Evolutionary conservation across 768 basidiomycete genomes (phyloP).

Genomic region (Kwoniella europaea): DNA sequence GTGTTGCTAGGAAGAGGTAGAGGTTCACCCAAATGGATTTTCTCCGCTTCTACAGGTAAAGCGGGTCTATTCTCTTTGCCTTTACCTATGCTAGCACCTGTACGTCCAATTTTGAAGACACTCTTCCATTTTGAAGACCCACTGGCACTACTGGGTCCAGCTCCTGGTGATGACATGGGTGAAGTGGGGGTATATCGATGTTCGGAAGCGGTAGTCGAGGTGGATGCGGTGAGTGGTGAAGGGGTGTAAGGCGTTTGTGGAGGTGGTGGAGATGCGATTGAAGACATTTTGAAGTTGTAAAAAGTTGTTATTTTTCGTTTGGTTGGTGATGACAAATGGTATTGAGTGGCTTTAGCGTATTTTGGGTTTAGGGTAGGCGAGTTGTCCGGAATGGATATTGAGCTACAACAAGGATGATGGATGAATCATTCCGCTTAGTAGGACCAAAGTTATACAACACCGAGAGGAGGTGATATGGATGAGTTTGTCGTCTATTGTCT

Average conservation of each 20-base stretch:
- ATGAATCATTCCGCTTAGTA: not conserved
- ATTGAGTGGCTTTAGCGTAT: slow-evolving; percentile 1
- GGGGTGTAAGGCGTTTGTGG: slow-evolving; percentile 26
- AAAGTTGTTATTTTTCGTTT: not conserved
- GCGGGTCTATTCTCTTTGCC: slow-evolving; percentile 23
- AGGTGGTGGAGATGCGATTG: slow-evolving; percentile 31
- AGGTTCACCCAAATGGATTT: slow-evolving; percentile 14
- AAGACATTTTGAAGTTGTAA: slow-evolving; percentile 23
- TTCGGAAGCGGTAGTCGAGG: slow-evolving; percentile 27
- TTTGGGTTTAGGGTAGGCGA: not conserved
- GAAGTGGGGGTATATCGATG: slow-evolving; percentile 19
- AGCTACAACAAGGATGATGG: not conserved
- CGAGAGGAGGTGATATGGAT: not conserved
- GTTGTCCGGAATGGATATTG: not conserved
- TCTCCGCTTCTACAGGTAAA: slow-evolving; percentile 5
- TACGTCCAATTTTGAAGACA: slow-evolving; percentile 40
- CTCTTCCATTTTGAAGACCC: slow-evolving; percentile 35
- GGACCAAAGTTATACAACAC: not conserved
- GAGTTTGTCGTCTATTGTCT: not conserved
- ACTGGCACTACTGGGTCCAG: slow-evolving; percentile 20
- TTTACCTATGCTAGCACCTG: slow-evolving; percentile 23
- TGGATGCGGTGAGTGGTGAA: slow-evolving; percentile 25
- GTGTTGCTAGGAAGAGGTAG: slow-evolving; percentile 7
- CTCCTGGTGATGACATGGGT: slow-evolving; percentile 29
- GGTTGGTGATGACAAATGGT: slow-evolving; percentile 7